phyloP scores from a whole-genome alignment of 768 basidiomycete genomes.

The Xanthoconium stramineum region DNA sequence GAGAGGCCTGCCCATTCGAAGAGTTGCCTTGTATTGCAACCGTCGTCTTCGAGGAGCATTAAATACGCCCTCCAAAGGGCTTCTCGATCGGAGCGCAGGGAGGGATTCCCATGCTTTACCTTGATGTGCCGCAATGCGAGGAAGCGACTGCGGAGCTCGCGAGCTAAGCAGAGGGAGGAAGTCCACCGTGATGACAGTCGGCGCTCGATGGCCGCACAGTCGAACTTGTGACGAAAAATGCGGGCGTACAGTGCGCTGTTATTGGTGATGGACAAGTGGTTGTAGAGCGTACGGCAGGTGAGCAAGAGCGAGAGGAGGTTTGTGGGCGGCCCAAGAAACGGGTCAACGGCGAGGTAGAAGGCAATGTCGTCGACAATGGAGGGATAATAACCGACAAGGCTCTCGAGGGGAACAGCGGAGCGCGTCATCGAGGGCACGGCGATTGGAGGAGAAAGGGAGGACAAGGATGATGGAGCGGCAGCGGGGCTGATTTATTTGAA shows the following conservation, averaged over 20 bases:
- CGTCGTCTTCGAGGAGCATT: slow-evolving; percentile 54
- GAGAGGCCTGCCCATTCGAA: slow-evolving; percentile 39
- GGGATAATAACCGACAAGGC: slow-evolving; percentile 14
- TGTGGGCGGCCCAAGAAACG: slow-evolving; percentile 43
- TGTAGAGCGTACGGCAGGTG: slow-evolving; percentile 36
- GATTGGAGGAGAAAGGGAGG: slow-evolving; percentile 1
- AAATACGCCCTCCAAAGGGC: slow-evolving; percentile 55
- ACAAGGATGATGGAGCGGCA: slow-evolving; percentile 5
- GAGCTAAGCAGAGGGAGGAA: slow-evolving; percentile 36
- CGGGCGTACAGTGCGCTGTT: slow-evolving; percentile 41
- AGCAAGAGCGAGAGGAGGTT: slow-evolving; percentile 38
- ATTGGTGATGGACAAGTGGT: slow-evolving; percentile 33
- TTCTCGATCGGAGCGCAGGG: slow-evolving; percentile 25
- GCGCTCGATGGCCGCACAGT: slow-evolving; percentile 37
- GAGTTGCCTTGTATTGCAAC: slow-evolving; percentile 43
- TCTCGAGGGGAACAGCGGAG: slow-evolving; percentile 17
- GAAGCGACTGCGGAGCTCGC: slow-evolving; percentile 45
- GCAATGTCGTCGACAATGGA: slow-evolving; percentile 40
- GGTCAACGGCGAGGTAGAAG: slow-evolving; percentile 35
- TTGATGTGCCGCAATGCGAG: slow-evolving; percentile 38
- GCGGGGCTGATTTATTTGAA: slow-evolving; percentile 26
- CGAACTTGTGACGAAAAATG: slow-evolving; percentile 47
- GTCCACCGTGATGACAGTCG: slow-evolving; percentile 38
- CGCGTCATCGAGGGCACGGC: not conserved
- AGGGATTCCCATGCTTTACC: slow-evolving; percentile 31